Evolutionary conservation across 2,329 filamentous ascomycete genomes (phyloP).

Genomic region (Paraphaeosphaeria minitans): DNA sequence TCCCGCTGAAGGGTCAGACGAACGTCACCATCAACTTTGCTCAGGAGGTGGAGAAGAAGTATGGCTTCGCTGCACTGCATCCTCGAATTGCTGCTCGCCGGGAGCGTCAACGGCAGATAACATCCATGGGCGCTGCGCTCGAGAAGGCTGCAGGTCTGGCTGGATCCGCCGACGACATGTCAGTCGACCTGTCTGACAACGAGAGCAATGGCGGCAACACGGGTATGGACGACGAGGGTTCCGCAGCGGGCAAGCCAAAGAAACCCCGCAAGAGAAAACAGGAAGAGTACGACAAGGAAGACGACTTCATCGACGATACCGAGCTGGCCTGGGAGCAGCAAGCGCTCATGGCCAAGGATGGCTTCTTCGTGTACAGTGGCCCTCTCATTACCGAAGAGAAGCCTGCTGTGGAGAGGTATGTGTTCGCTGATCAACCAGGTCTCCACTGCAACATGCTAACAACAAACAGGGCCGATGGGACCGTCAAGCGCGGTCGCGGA

Average conservation of each 20-base stretch:
- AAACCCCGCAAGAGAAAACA: constrained; percentile 81
- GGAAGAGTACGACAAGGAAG: constrained; percentile 70
- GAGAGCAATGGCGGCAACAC: constrained; percentile 91
- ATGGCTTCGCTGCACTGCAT: constrained; percentile 92
- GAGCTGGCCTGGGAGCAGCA: constrained; percentile 95
- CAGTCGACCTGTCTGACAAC: constrained; percentile 70
- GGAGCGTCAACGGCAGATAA: constrained; percentile 85
- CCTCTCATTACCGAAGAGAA: constrained; percentile 89
- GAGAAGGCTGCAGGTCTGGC: constrained; percentile 73
- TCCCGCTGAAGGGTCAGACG: constrained; percentile 78
- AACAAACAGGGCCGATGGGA: constrained; percentile 68
- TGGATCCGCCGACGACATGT: constrained; percentile 78
- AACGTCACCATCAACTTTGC: constrained; percentile 97
- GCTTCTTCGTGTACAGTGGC: constrained; percentile 97
- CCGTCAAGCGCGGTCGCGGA: constrained; percentile 69
- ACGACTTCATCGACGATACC: constrained; percentile 82
- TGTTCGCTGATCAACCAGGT: constrained; percentile 15
- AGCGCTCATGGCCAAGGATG: constrained; percentile 90
- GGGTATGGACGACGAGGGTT: constrained; percentile 57
- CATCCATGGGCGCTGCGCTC: constrained; percentile 82
- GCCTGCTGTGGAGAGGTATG: constrained; percentile 65
- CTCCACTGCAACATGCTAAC: constrained; percentile 30
- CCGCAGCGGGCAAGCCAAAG: constrained; percentile 59
- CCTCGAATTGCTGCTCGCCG: constrained; percentile 87
- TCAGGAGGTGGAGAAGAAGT: constrained; percentile 88